Base-by-base conservation (phyloP, 257 asterid species). In the Lithospermum erythrorhizon region DNA sequence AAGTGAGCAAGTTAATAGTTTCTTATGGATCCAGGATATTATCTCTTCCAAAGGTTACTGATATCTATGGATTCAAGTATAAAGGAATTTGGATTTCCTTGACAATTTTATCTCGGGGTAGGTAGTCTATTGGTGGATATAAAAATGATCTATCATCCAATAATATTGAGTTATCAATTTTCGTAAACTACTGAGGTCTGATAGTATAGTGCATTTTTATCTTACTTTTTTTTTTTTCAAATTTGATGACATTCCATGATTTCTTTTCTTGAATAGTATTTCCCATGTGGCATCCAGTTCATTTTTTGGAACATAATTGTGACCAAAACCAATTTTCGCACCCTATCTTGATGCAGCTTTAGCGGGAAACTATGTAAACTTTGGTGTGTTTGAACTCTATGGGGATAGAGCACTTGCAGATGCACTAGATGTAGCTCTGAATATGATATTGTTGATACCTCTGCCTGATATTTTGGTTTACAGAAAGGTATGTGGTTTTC, bases 321-420 rank as follows among this genome's bases (percentile, higher is more conserved):
- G n/a, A n/a, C n/a, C n/a, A n/a, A 27, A 27, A 27, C 30, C 6
- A 27, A 27, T 27, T 69, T 30, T 24, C 68, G 58, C 66, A 72
- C 67, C 59, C 65, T 63, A 21, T 32, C 48, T 49, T 61, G 62
- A 72, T 62, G 58, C 89, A 91, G 98, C 95, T 52, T 89, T 91
- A 75, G 80, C 89, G 65, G 98, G 98, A 67, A 88, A 86, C 71
- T 91, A 91, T 75, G 95, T 86, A 81, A 91, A 91, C 78, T 91
- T 91, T 64, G 98, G 98, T 18, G 97, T 91, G 62, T 91, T 91
- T 65, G 98, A 91, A 76, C 90, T 91, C 53, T 91, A 91, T 71
- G 98, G 98, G 17, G 98, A 91, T 75, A 81, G 97, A 78, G 94
- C 98, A 65, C 97, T 91, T 68, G 95, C 95, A 41, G 95, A 88